Evolutionary conservation across 768 basidiomycete species (phyloP).

Genomic region (Psilocybe cyanescens): DNA sequence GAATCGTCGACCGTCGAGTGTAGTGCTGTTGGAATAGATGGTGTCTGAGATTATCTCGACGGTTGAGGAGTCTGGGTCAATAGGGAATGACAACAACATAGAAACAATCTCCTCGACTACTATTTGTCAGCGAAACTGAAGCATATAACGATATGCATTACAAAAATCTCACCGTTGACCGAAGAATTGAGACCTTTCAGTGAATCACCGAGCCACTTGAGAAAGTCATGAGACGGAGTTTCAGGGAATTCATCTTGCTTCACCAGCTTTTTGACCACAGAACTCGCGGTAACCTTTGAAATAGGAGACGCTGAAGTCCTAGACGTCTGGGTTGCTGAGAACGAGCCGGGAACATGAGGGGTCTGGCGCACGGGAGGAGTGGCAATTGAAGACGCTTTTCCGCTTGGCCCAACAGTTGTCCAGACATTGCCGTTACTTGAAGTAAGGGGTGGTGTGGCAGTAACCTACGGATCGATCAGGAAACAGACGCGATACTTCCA

Average conservation of each 20-base stretch:
- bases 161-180: slow-evolving; percentile 62
- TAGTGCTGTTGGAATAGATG: slow-evolving; percentile 94
- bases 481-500: slow-evolving; percentile 9
- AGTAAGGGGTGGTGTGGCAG: slow-evolving; percentile 26
- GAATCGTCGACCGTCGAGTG: slow-evolving; percentile 93
- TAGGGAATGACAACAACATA: slow-evolving; percentile 92
- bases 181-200: slow-evolving; percentile 76
- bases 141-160: not conserved
- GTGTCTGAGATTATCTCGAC: slow-evolving; percentile 93
- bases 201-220: slow-evolving; percentile 88
- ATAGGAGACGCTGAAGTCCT: slow-evolving; percentile 37
- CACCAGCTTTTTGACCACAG: slow-evolving; percentile 29
- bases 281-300: slow-evolving; percentile 36
- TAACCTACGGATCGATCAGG: slow-evolving; percentile 14
- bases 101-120: slow-evolving; percentile 95
- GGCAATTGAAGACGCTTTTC: slow-evolving; percentile 53
- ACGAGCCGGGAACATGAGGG: slow-evolving; percentile 33
- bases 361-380: slow-evolving; percentile 35
- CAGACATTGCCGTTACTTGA: slow-evolving; percentile 55
- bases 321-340: slow-evolving; percentile 14
- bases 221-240: slow-evolving; percentile 85
- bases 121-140: slow-evolving; percentile 2
- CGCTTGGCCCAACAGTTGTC: slow-evolving; percentile 85
- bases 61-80: slow-evolving; percentile 83
- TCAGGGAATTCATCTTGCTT: slow-evolving; percentile 66